These are phyloP conservation scores for Asparagopsis taxiformis DNA, from an alignment of 31 red algal genomes.

Conservation along the genomic window DNA sequence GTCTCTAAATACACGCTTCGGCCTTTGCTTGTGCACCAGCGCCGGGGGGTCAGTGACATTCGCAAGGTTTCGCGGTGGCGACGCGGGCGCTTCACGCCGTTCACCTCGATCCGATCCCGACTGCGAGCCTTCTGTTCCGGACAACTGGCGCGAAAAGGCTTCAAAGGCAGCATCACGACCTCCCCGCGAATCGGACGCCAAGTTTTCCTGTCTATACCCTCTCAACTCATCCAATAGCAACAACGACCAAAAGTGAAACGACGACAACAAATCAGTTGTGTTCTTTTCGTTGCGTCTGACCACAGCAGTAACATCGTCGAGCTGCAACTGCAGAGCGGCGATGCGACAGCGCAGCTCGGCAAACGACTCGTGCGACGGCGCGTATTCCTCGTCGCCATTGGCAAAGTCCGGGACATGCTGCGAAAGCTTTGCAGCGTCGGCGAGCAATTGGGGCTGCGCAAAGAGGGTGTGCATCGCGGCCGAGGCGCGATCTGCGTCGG, in stretches of 20 bases:
- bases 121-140: neutral
- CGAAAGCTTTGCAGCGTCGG: conserved; percentile 5
- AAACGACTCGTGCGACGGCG: conserved; percentile 41
- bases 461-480: conserved; percentile 31
- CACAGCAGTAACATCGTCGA: conserved; percentile 59
- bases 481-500: conserved; percentile 15
- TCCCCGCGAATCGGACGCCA: no score
- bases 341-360: conserved; percentile 48
- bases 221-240: conserved; percentile 56
- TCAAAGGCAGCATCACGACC: conserved; percentile 1
- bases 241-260: conserved; percentile 74
- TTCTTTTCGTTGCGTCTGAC: conserved; percentile 61
- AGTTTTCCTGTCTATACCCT: conserved; percentile 15
- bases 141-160: conserved; percentile 1
- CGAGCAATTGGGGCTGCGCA: conserved; percentile 1
- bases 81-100: conserved; percentile 2
- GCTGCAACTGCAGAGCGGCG: conserved; percentile 56
- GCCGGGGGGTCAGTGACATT: no score
- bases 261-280: conserved; percentile 58
- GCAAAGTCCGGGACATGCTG: no score
- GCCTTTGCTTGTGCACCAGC: no score
- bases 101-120: neutral
- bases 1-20: conserved; percentile 52
- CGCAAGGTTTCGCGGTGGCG: conserved; percentile 7
- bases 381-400: no score